Evolutionary conservation across 176 grass and related monocot genomes (phyloP).

Genomic region (Zoysia pacifica): DNA sequence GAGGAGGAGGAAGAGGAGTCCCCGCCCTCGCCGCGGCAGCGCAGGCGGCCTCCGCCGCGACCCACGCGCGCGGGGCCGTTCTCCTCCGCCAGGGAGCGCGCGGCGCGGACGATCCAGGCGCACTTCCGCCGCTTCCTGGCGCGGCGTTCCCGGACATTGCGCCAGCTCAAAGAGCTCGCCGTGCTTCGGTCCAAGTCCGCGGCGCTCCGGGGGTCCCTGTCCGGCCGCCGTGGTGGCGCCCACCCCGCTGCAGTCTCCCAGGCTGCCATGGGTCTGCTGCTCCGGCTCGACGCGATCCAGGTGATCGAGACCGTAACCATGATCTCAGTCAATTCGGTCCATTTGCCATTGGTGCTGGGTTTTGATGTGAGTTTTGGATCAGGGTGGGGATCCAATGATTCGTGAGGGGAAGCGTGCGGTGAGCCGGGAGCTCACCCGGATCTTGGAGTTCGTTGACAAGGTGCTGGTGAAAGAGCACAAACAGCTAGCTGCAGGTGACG

Average conservation of each 20-base stretch:
- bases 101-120: conserved; percentile 80
- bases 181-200: conserved; percentile 70
- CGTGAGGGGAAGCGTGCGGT: conserved; percentile 76
- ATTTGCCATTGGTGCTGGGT: neutral
- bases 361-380: conserved; percentile 29
- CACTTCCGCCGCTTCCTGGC: conserved; percentile 86
- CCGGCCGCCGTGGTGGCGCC: conserved; percentile 36
- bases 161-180: conserved; percentile 83
- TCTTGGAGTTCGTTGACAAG: conserved; percentile 87
- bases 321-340: conserved; percentile 2
- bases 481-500: conserved; percentile 11
- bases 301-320: conserved; percentile 28
- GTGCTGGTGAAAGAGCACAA: conserved; percentile 69
- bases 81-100: conserved; percentile 53
- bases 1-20: neutral
- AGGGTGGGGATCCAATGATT: conserved; percentile 85
- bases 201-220: conserved; percentile 55
- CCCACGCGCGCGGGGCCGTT: conserved; percentile 11
- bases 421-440: conserved; percentile 67
- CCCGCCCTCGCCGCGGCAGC: conserved; percentile 9
- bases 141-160: conserved; percentile 75
- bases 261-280: conserved; percentile 59
- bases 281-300: conserved; percentile 78
- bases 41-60: neutral
- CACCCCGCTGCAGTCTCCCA: conserved; percentile 56